A percentile compares a stretch with the other conserved stretches of the same genome.
Evolutionary conservation across 257 asterid genomes (phyloP).

Genomic region (Avicennia marina): DNA sequence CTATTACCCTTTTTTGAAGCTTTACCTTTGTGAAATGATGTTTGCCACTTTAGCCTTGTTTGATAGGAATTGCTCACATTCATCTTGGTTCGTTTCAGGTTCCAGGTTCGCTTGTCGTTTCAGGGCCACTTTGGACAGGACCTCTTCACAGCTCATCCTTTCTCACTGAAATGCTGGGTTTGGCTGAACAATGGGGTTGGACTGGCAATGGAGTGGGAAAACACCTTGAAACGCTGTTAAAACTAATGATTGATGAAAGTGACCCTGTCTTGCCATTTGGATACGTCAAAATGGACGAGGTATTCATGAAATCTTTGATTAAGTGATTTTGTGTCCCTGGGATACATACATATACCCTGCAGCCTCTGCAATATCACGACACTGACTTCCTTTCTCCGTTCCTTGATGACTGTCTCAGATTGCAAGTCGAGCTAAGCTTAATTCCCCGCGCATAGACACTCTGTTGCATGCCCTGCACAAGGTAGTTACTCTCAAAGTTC

Average conservation of each 20-base stretch:
- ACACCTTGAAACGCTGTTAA: slow-evolving; percentile 53
- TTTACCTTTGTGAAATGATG: too few relatives aligned
- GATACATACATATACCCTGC: not conserved
- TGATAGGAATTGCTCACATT: slow-evolving; percentile 1
- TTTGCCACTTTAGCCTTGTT: not conserved
- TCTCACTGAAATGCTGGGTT: slow-evolving; percentile 51
- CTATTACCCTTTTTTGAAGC: too few relatives aligned
- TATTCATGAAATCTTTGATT: slow-evolving; percentile 16
- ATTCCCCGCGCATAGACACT: slow-evolving; percentile 51
- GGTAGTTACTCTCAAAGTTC: slow-evolving; percentile 33
- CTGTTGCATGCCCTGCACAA: slow-evolving; percentile 46
- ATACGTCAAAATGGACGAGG: slow-evolving; percentile 77
- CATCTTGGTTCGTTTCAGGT: slow-evolving; percentile 40
- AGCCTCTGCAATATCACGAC: not conserved
- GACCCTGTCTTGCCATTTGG: slow-evolving; percentile 83
- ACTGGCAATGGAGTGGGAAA: slow-evolving; percentile 50
- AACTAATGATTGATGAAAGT: slow-evolving; percentile 73
- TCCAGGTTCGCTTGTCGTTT: slow-evolving; percentile 62
- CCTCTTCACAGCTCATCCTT: slow-evolving; percentile 67
- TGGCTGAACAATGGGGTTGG: slow-evolving; percentile 94
- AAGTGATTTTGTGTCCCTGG: not conserved
- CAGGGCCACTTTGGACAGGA: slow-evolving; percentile 97
- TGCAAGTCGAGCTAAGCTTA: slow-evolving; percentile 76
- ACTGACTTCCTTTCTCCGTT: slow-evolving; percentile 2
- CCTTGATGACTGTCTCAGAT: slow-evolving; percentile 39